Percentiles rank a stretch among this genome's conserved stretches.
Evolutionary conservation across 169 alveolate genomes (phyloP).

Genomic region (Babesia caballi): DNA sequence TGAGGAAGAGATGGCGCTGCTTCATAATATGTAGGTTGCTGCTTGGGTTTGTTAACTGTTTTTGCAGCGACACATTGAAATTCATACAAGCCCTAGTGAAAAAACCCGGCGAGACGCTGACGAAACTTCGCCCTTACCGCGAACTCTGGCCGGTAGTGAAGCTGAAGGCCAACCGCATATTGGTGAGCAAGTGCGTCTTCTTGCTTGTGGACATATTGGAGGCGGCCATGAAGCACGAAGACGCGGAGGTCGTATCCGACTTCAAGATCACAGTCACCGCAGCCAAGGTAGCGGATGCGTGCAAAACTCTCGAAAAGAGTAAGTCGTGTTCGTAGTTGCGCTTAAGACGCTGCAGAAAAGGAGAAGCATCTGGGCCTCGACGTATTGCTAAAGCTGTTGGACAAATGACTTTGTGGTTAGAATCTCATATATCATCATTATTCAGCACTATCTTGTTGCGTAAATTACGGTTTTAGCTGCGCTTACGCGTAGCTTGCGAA

Average conservation of each 20-base stretch:
- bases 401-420: not conserved
- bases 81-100: conserved; percentile 49
- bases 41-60: not conserved
- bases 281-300: not conserved
- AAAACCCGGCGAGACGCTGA: conserved; percentile 29
- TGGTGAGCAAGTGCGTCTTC: conserved; percentile 33
- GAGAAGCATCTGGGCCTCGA: conserved; percentile 31
- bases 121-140: not conserved
- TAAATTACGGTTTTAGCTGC: no score
- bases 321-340: not conserved
- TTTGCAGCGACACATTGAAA: conserved; percentile 24
- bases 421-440: no score
- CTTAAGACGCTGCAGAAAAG: not conserved
- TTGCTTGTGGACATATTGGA: conserved; percentile 48
- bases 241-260: conserved; percentile 14
- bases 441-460: no score
- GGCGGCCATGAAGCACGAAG: conserved; percentile 23
- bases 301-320: conserved; percentile 5
- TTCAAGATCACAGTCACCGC: conserved; percentile 6
- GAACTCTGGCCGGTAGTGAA: conserved; percentile 44
- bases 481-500: no score
- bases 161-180: not conserved
- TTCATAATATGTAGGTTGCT: conserved; percentile 49
- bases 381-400: not conserved
- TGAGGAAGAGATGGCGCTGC: conserved; percentile 7